Evolutionary conservation across 495 filamentous ascomycete species (phyloP), one percentile per base, ranked within the genome.

Genomic region (Choiromyces venosus): DNA sequence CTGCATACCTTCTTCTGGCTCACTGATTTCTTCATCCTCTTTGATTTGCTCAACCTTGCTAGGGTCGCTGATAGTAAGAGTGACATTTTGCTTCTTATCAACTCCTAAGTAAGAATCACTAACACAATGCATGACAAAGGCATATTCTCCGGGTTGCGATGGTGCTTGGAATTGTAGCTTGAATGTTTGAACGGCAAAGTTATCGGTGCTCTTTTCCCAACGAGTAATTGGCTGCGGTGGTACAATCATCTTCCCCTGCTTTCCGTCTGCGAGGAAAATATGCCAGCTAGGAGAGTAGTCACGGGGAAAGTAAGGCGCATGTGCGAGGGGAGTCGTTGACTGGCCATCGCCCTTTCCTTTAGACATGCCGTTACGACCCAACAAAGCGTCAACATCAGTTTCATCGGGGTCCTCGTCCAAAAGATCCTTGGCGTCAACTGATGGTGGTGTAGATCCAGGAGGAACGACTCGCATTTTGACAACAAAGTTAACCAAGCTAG

Each of bases 121-220:
- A 71, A 97, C 84, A 73, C 96, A 84, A 82, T 97, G 89, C 91
- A 97, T 91, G 39, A 91, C 89, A 81, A 99, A 99, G 0, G 90
- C 91, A 82, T 96, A 98, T 79, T 93, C 90, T 64, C 93, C 96
- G 18, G 91, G 87, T 82, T 97, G 93, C 39, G 94, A 93, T 68
- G 95, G 95, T 29, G 95, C 94, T 79, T 94, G 92, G 84, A 99
- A 99, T 83, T 98, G 95, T 84, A 96, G 93, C 85, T 96, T 97
- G 79, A 97, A 86, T 18, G 95, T 98, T 83, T 97, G 93, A 84
- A 99, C 89, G 75, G 92, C 89, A 83, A 91, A 98, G 7, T 93
- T 97, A 72, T 86, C 85, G 44, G 85, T 86, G 73, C 90, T 88
- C 85, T 93, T 92, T 83, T 97, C 92, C 76, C 98, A 97, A 36